Base-by-base conservation (phyloP, 1,139 yeast genomes). In the Eremothecium gossypii region DNA sequence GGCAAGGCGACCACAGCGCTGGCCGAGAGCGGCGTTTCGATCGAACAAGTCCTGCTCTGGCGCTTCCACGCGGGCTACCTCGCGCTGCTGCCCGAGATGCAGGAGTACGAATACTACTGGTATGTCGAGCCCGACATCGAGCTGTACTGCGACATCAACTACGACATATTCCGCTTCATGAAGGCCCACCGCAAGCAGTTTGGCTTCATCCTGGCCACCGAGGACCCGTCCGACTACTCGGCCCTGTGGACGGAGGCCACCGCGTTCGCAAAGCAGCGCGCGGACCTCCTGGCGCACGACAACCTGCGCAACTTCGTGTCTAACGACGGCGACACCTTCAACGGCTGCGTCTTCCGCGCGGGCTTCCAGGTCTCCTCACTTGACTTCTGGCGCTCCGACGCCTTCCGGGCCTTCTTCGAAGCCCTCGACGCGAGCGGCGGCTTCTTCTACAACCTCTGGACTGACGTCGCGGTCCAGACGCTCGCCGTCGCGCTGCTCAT, bases 381-480 rank as follows among this genome's bases (percentile, higher is more conserved):
- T 61, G 73, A 77, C 43, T 74, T 84, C 57, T 84, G 85, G 84
- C 73, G 94, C 60, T 65, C 77, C 20, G 75, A 79, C 41, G 84
- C 84, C 12, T 84, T 83, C 61, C 63, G 66, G 42, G 70, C 73
- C 40, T 84, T 79, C 62, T 85, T 84, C 53, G 81, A 82, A 29
- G 68, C 71, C 57, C 73, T 84, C 53, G 95, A 84, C 61, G 65
- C 75, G 50, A 74, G 83, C 11, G 95, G 95, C 56, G 95, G 95
- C 4, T 85, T 85, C 67, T 85, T 81, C 65, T 85, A 85, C 61
- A 95, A 85, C 66, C 74, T 95, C 60, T 85, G 95, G 94, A 95
- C 95, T 47, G 95, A 84, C 64, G 95, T 95, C 9, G 95, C 95
- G 31, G 80, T 85, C 32, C 95, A 85, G 60, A 82, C 94, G 10